Percentiles rank a stretch among this genome's conserved stretches.
phyloP scores from a whole-genome alignment of 2,329 filamentous ascomycete species.

The Cladosporium sp. region DNA sequence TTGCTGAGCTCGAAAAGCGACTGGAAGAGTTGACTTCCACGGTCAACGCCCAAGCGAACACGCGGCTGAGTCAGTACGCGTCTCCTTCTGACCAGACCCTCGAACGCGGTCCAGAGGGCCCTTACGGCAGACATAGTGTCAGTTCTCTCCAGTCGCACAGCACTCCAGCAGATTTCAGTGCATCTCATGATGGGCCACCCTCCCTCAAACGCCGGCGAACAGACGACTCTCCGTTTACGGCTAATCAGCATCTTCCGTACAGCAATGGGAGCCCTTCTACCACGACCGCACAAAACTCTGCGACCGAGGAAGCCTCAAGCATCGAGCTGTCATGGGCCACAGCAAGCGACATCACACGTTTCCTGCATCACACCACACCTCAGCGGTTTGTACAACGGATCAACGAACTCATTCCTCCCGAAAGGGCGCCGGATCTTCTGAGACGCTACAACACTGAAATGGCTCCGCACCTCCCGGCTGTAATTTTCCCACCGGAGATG shows the following conservation, averaged over 20 bases:
- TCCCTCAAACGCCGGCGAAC: conserved; percentile 23
- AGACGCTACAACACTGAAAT: conserved; percentile 52
- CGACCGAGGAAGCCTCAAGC: conserved; percentile 7
- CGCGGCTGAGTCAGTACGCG: conserved; percentile 2
- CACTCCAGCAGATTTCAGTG: not conserved
- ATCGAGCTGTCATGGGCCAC: conserved; percentile 17
- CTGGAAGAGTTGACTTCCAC: conserved; percentile 84
- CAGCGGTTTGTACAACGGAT: conserved; percentile 32
- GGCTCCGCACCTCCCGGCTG: conserved; percentile 53
- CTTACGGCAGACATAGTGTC: conserved; percentile 8
- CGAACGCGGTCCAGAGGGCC: not conserved
- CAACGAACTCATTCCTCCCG: conserved; percentile 47
- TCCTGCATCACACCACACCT: conserved; percentile 23
- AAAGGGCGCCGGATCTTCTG: conserved; percentile 54
- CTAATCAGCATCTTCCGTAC: not conserved
- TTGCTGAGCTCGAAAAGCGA: conserved; percentile 88
- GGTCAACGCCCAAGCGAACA: conserved; percentile 5
- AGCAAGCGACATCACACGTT: conserved; percentile 21
- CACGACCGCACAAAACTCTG: conserved; percentile 5
- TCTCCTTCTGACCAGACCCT: not conserved
- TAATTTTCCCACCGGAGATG: conserved; percentile 53
- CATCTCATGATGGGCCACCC: not conserved
- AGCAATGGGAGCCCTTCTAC: conserved; percentile 6
- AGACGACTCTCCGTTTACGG: conserved; percentile 17
- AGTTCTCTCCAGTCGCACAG: conserved; percentile 3